Evolutionary conservation across 2,329 filamentous ascomycete genomes (phyloP).

Genomic region (Fusarium falciforme): DNA sequence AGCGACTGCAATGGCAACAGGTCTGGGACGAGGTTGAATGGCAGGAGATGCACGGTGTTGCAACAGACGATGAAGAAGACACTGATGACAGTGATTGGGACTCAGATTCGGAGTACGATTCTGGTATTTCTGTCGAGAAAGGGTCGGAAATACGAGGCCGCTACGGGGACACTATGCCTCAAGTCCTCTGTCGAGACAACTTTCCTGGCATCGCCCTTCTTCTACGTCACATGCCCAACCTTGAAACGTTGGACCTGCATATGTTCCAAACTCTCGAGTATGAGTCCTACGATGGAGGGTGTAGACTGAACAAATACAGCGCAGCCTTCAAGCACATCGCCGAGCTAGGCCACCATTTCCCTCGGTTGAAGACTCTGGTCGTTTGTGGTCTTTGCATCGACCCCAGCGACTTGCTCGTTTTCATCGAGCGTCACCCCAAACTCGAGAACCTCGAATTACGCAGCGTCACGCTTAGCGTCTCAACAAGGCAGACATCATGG

Average conservation of each 20-base stretch:
- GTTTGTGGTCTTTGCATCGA: neutral
- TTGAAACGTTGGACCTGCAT: neutral
- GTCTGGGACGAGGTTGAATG: neutral
- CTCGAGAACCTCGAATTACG: neutral
- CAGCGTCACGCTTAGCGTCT: neutral
- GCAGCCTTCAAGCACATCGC: neutral
- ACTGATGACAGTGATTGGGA: neutral
- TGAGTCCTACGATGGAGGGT: neutral
- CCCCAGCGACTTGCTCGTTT: neutral
- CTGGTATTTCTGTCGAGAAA: neutral
- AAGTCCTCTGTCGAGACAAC: neutral
- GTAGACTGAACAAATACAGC: neutral
- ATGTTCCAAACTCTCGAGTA: neutral
- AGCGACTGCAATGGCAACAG: neutral
- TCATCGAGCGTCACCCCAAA: neutral
- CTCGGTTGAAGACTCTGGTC: neutral
- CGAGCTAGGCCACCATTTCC: neutral
- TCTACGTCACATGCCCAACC: neutral
- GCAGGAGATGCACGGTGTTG: neutral
- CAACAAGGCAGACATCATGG: neutral
- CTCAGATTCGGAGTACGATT: neutral
- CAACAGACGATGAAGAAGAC: neutral
- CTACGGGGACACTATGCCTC: neutral
- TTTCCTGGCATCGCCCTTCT: neutral
- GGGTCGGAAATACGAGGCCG: neutral